These are phyloP conservation scores for Oryza brachyantha DNA, from an alignment of 176 grass and related monocot genomes.

Conservation along the genomic window DNA sequence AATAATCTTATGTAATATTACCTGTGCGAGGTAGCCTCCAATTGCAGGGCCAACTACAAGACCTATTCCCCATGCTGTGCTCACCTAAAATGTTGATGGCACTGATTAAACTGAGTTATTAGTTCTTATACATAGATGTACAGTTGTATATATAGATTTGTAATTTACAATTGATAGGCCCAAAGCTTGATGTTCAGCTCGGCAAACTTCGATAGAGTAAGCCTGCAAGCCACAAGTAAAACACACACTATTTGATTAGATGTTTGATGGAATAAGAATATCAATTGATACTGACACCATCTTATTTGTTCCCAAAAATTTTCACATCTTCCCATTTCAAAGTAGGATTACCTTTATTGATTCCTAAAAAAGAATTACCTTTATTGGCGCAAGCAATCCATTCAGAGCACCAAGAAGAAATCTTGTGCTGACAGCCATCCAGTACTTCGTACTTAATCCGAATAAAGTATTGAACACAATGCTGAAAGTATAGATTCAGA, in stretches of 20 bases:
- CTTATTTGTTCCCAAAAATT: not conserved
- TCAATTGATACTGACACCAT: not conserved
- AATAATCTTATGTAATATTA: not conserved
- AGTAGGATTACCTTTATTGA: too few relatives aligned
- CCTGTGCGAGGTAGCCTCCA: slow-evolving; percentile 67
- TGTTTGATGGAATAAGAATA: not conserved
- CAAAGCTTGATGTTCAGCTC: slow-evolving; percentile 61
- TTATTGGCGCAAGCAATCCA: slow-evolving; percentile 59
- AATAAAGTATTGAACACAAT: slow-evolving; percentile 66
- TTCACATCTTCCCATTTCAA: not conserved
- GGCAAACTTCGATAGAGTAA: slow-evolving; percentile 74
- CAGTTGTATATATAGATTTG: not conserved
- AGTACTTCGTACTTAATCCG: slow-evolving; percentile 66
- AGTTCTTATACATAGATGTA: not conserved
- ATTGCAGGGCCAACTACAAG: slow-evolving; percentile 75
- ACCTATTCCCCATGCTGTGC: slow-evolving; percentile 66
- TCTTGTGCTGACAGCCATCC: slow-evolving; percentile 68
- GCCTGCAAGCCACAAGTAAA: slow-evolving; percentile 43
- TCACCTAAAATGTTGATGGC: slow-evolving; percentile 35
- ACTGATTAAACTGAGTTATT: slow-evolving; percentile 3
- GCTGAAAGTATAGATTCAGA: slow-evolving; percentile 28
- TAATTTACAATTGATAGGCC: slow-evolving; percentile 61
- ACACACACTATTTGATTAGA: not conserved
- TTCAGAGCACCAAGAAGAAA: slow-evolving; percentile 59
- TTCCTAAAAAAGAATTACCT: slow-evolving; percentile 6